phyloP scores from a whole-genome alignment of 345 rosid species.

The Bruguiera gymnorhiza region DNA sequence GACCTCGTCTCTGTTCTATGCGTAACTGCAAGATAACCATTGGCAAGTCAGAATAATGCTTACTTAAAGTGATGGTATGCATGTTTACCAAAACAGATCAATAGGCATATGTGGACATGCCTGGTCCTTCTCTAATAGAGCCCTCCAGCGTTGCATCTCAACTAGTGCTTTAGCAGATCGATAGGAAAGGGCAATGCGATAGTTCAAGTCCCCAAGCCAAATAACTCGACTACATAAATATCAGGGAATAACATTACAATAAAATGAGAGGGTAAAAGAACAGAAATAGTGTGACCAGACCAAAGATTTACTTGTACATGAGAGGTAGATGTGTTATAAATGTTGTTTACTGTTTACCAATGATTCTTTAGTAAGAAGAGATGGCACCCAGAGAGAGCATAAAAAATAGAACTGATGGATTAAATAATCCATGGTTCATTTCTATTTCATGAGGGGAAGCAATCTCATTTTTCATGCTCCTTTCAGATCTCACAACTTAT shows the following conservation, averaged over 20 bases:
- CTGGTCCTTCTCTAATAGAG: conserved; percentile 92
- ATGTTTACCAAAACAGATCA: too few relatives aligned
- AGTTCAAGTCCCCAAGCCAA: conserved; percentile 98
- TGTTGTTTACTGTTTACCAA: neutral
- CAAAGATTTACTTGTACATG: neutral
- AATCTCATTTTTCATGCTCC: neutral
- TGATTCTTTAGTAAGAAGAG: neutral
- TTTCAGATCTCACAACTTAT: neutral
- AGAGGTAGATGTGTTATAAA: neutral
- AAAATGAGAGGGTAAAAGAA: neutral
- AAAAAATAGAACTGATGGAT: neutral
- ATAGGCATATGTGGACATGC: conserved; percentile 32
- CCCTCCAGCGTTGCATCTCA: conserved; percentile 99
- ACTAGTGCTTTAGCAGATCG: conserved; percentile 98
- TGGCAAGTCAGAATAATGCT: conserved; percentile 22
- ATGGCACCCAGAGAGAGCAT: neutral
- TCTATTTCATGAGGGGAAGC: neutral
- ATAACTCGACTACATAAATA: conserved; percentile 66
- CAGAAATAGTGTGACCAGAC: neutral
- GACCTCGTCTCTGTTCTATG: conserved; percentile 83
- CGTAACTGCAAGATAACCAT: conserved; percentile 54
- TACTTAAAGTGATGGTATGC: neutral
- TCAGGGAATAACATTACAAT: conserved; percentile 4
- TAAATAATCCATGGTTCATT: neutral
- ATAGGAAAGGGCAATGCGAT: conserved; percentile 89